phyloP scores from a whole-genome alignment of 352 stramenopile genomes.

The Phytopythium cucurbitacearum region DNA sequence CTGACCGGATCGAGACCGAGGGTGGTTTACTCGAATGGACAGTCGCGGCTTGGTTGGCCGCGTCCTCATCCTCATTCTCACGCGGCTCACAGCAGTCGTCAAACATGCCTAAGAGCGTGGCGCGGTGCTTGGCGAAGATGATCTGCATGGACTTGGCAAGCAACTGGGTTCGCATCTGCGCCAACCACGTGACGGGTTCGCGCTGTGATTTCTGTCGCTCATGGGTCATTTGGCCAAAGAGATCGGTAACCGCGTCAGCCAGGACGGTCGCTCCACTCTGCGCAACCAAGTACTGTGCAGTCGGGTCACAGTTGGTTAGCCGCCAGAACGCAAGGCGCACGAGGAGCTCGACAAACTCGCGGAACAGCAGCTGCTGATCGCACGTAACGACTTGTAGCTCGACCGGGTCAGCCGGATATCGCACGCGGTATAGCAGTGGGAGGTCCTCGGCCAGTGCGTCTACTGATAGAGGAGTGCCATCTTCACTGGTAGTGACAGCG shows the following conservation, averaged over 20 bases:
- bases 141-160: slow-evolving; percentile 35
- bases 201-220: slow-evolving; percentile 19
- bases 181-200: slow-evolving; percentile 17
- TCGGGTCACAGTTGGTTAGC: slow-evolving; percentile 9
- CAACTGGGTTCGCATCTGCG: slow-evolving; percentile 21
- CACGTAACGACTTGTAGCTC: slow-evolving; percentile 26
- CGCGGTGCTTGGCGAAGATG: slow-evolving; percentile 36
- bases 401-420: slow-evolving; percentile 13
- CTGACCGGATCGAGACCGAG: slow-evolving; percentile 17
- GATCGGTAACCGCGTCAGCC: slow-evolving; percentile 31
- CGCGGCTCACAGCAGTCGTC: slow-evolving; percentile 8
- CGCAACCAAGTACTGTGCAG: slow-evolving; percentile 6
- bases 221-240: slow-evolving; percentile 40
- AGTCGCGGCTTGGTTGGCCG: not conserved
- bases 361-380: slow-evolving; percentile 41
- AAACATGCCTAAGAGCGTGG: slow-evolving; percentile 29
- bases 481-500: slow-evolving; percentile 9
- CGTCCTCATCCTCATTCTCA: slow-evolving; percentile 2
- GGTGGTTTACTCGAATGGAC: slow-evolving; percentile 1
- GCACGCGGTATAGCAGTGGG: slow-evolving; percentile 14
- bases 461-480: slow-evolving; percentile 3
- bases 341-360: slow-evolving; percentile 69
- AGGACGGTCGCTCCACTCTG: slow-evolving; percentile 9
- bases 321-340: slow-evolving; percentile 40
- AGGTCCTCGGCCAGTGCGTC: slow-evolving; percentile 15